Evolutionary conservation across 257 asterid genomes (phyloP).

Genomic region (Pogostemon cablin): DNA sequence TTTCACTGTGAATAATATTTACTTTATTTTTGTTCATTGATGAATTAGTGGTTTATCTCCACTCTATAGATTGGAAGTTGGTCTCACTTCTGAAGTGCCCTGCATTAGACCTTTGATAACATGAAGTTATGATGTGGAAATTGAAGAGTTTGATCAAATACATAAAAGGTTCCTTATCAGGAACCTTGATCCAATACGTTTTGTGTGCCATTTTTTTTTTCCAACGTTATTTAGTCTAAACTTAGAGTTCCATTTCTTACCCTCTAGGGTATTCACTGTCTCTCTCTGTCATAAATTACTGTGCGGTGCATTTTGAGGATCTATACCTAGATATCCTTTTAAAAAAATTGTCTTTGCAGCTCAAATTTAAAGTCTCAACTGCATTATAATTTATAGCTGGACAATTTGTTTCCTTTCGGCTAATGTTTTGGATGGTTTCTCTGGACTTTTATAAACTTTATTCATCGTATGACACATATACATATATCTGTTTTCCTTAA

Average conservation of each 20-base stretch:
- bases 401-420: slow-evolving; percentile 33
- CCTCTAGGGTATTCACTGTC: no score
- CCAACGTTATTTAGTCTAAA: no score
- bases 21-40: slow-evolving; percentile 19
- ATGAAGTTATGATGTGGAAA: neutral
- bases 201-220: no score
- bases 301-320: neutral
- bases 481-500: slow-evolving; percentile 26
- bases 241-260: no score
- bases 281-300: no score
- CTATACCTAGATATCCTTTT: slow-evolving; percentile 15
- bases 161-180: no score
- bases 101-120: neutral
- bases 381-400: slow-evolving; percentile 37
- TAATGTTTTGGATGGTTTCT: slow-evolving; percentile 31
- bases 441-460: slow-evolving; percentile 4
- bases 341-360: slow-evolving; percentile 22
- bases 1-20: slow-evolving; percentile 1
- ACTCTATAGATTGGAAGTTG: slow-evolving; percentile 15
- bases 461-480: slow-evolving; percentile 21
- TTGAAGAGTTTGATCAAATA: no score
- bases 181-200: no score
- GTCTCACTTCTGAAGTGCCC: slow-evolving; percentile 9
- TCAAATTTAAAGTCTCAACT: slow-evolving; percentile 29
- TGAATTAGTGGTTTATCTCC: slow-evolving; percentile 1